Conservation (phyloP, 805 yeast species). For the Jamesozyma hellenica region DNA sequence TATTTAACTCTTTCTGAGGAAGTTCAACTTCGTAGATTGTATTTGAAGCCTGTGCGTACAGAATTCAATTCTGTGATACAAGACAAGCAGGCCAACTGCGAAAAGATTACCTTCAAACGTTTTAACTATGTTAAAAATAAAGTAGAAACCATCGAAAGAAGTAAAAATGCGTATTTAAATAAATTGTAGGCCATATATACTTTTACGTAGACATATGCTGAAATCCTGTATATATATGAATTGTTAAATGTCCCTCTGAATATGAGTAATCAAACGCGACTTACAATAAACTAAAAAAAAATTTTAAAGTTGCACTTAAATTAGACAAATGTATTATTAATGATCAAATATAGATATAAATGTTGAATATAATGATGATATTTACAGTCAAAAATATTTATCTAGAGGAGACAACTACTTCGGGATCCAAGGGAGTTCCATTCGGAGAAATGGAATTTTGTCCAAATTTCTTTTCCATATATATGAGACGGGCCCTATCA, state of each 20-base stretch:
- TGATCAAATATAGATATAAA: too few species aligned
- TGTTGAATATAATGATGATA: too few species aligned
- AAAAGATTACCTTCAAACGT: conserved; percentile 43
- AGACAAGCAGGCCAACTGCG: conserved; percentile 21
- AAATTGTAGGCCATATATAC: conserved; percentile 8
- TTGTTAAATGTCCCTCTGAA: neutral
- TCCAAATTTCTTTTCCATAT: conserved; percentile 37
- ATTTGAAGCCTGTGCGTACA: conserved; percentile 48
- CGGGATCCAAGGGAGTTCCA: conserved; percentile 62
- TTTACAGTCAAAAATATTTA: neutral
- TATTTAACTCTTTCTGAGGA: conserved; percentile 25
- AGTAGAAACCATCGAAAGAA: conserved; percentile 45
- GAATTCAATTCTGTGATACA: conserved; percentile 18
- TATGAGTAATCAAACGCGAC: too few species aligned
- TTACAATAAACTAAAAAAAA: too few species aligned
- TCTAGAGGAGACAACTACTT: conserved; percentile 39
- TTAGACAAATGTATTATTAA: too few species aligned
- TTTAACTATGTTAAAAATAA: conserved; percentile 50
- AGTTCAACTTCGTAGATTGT: conserved; percentile 38
- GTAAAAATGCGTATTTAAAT: conserved; percentile 39
- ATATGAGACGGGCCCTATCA: conserved; percentile 58
- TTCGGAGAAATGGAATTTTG: conserved; percentile 49
- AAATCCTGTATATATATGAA: conserved; percentile 3
- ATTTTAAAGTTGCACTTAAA: too few species aligned
- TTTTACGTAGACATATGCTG: neutral